A percentile compares a stretch with the other conserved stretches of the same genome.
Conservation (phyloP, 768 basidiomycete species). For the Lentinula detonsa region DNA sequence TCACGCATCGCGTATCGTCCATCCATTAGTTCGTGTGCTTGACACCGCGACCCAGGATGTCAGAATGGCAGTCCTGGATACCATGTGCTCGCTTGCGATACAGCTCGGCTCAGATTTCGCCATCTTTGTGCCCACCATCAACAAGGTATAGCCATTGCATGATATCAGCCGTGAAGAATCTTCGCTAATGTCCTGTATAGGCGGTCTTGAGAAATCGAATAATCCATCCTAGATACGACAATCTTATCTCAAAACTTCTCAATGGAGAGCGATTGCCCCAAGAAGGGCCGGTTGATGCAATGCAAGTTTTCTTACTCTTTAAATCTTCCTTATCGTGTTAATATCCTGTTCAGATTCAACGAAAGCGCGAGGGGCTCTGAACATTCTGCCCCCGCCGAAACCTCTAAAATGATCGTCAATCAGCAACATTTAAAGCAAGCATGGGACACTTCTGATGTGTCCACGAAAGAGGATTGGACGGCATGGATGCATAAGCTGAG, state of each 20-base stretch:
- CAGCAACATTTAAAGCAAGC: conserved; percentile 96
- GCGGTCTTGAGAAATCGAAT: conserved; percentile 73
- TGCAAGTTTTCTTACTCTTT: conserved; percentile 34
- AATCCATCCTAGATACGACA: conserved; percentile 79
- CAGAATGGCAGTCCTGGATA: conserved; percentile 84
- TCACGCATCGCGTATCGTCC: conserved; percentile 94
- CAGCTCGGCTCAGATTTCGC: conserved; percentile 97
- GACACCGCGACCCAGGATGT: conserved; percentile 72
- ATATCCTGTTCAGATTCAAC: conserved; percentile 29
- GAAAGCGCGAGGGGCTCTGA: conserved; percentile 63
- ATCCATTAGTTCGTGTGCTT: conserved; percentile 87
- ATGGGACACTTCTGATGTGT: conserved; percentile 81
- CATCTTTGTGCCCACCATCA: conserved; percentile 95
- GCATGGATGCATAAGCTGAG: conserved; percentile 94
- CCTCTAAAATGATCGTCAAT: conserved; percentile 87
- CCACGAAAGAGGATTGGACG: conserved; percentile 83
- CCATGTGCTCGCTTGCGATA: conserved; percentile 84
- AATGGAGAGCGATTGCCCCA: conserved; percentile 90
- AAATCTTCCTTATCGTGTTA: conserved; percentile 1
- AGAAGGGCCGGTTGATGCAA: conserved; percentile 67
- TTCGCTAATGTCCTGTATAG: conserved; percentile 30
- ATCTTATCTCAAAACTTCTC: conserved; percentile 79
- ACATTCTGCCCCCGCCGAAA: conserved; percentile 79
- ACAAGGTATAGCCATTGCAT: conserved; percentile 53
- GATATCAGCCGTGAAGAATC: background rate